phyloP scores from a whole-genome alignment of 1,284 basidiomycete genomes.

The Dichomitus squalens region DNA sequence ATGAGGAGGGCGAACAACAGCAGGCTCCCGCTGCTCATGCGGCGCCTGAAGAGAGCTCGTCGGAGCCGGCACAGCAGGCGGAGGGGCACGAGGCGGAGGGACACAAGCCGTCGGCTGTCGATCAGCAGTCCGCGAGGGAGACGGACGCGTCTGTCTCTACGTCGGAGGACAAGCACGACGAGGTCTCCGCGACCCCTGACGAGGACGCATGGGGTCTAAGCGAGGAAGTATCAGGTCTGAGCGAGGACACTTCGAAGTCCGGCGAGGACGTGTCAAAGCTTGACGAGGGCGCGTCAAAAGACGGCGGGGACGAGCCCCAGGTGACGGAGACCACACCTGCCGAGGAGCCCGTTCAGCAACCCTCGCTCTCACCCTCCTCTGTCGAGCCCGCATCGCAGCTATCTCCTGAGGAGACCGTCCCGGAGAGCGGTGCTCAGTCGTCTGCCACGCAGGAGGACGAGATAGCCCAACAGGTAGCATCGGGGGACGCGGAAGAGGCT shows the following conservation, averaged over 20 bases:
- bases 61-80: background rate
- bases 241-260: background rate
- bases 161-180: background rate
- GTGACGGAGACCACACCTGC: background rate
- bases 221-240: too few species aligned
- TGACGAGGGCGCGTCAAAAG: background rate
- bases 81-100: background rate
- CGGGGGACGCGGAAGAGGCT: background rate
- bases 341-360: background rate
- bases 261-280: background rate
- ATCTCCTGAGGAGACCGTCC: too few species aligned
- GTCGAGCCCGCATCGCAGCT: too few species aligned
- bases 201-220: background rate
- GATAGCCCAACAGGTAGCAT: background rate
- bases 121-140: background rate
- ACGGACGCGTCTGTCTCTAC: background rate
- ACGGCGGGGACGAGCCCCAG: too few species aligned
- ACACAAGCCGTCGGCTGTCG: background rate
- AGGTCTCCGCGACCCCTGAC: background rate
- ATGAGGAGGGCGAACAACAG: background rate
- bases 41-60: background rate
- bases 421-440: too few species aligned
- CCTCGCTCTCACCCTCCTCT: too few species aligned
- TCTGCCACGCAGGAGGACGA: too few species aligned
- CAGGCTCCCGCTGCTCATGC: background rate